phyloP scores from a whole-genome alignment of 1,284 basidiomycete genomes.

The Ceratorhiza oryzae-sativae region DNA sequence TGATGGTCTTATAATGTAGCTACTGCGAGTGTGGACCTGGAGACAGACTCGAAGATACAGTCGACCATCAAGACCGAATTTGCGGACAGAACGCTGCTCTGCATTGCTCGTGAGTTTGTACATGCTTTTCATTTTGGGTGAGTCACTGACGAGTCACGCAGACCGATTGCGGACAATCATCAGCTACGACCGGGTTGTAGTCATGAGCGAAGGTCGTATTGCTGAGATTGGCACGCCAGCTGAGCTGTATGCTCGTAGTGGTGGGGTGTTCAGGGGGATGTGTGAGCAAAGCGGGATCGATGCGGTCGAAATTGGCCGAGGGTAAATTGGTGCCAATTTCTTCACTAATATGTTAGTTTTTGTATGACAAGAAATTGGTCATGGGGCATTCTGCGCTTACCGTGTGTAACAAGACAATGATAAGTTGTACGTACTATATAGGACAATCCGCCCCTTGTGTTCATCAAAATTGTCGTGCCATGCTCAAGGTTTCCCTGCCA shows the following conservation, averaged over 20 bases:
- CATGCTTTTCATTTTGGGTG: background rate
- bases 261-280: conserved; percentile 66
- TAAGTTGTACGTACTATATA: too few species aligned
- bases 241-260: conserved; percentile 69
- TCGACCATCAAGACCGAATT: conserved; percentile 73
- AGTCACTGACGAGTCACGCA: conserved; percentile 53
- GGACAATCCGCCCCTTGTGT: too few species aligned
- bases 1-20: background rate
- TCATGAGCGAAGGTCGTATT: conserved; percentile 73
- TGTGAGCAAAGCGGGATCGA: conserved; percentile 42
- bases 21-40: conserved; percentile 68
- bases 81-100: conserved; percentile 65
- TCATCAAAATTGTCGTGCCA: too few species aligned
- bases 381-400: too few species aligned
- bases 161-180: conserved; percentile 81
- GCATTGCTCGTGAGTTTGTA: conserved; percentile 65
- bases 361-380: too few species aligned
- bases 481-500: too few species aligned
- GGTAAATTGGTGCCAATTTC: background rate
- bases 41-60: conserved; percentile 77
- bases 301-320: conserved; percentile 10
- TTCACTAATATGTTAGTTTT: too few species aligned
- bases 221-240: conserved; percentile 81
- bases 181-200: conserved; percentile 61
- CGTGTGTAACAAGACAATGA: too few species aligned